phyloP scores from a whole-genome alignment of 805 yeast genomes.

The Ogataea philodendri region DNA sequence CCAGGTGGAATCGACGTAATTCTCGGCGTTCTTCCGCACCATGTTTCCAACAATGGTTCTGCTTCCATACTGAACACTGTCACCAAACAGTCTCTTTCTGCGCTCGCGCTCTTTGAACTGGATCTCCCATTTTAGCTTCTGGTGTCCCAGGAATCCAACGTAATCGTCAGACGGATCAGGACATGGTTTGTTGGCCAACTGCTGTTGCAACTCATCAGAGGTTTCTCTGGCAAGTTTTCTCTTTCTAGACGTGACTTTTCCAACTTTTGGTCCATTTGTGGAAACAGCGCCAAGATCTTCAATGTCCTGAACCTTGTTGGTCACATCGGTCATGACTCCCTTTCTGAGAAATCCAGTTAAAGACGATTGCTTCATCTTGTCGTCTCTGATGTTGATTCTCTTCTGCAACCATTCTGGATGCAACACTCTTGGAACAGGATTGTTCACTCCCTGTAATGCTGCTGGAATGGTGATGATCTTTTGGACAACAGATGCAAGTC shows the following conservation, averaged over 20 bases:
- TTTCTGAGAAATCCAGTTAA: constrained; percentile 56
- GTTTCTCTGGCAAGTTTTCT: constrained; percentile 39
- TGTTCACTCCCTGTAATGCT: constrained; percentile 79
- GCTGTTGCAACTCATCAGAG: constrained; percentile 45
- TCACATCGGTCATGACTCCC: constrained; percentile 35
- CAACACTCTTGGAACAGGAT: constrained; percentile 91
- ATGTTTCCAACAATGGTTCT: constrained; percentile 65
- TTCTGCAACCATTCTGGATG: constrained; percentile 92
- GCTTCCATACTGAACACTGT: constrained; percentile 41
- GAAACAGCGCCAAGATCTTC: constrained; percentile 60
- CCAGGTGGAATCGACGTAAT: constrained; percentile 78
- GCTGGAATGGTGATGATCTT: constrained; percentile 97
- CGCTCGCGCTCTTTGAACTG: constrained; percentile 72
- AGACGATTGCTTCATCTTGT: constrained; percentile 69
- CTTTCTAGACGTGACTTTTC: constrained; percentile 48
- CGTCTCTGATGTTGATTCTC: constrained; percentile 57
- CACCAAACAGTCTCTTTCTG: constrained; percentile 78
- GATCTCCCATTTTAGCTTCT: constrained; percentile 83
- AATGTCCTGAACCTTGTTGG: constrained; percentile 56
- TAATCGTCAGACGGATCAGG: constrained; percentile 71
- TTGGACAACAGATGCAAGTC: constrained; percentile 89
- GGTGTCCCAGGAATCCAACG: constrained; percentile 64
- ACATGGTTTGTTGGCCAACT: constrained; percentile 48
- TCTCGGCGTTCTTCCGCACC: constrained; percentile 75
- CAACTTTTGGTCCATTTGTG: constrained; percentile 35